Evolutionary conservation across 495 filamentous ascomycete species (phyloP).

Genomic region (Monascus purpureus): DNA sequence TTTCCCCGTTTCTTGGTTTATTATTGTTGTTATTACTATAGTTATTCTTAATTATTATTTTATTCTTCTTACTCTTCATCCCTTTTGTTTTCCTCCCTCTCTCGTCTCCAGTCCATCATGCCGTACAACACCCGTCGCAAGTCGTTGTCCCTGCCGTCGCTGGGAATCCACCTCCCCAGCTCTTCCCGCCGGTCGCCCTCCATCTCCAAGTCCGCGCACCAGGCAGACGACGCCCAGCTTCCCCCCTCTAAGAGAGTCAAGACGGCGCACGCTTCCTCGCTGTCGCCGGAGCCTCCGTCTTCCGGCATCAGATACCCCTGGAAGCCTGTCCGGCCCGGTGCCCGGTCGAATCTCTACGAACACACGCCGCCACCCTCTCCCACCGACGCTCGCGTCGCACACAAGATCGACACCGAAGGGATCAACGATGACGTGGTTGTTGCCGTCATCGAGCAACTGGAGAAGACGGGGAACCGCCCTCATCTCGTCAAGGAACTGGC

Average conservation of each 20-base stretch:
- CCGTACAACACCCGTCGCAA: slow-evolving; percentile 98
- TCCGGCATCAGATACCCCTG: slow-evolving; percentile 18
- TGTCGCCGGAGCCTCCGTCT: slow-evolving; percentile 35
- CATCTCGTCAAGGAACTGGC: slow-evolving; percentile 93
- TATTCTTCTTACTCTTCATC: slow-evolving; percentile 3
- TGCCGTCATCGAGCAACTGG: slow-evolving; percentile 78
- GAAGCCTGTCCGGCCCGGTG: slow-evolving; percentile 31
- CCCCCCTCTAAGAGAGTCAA: slow-evolving; percentile 77
- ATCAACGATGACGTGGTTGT: slow-evolving; percentile 94
- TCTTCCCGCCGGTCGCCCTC: slow-evolving; percentile 60
- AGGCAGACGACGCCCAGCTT: slow-evolving; percentile 35
- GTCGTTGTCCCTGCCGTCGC: slow-evolving; percentile 81
- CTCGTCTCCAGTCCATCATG: slow-evolving; percentile 38
- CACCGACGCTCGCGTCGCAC: slow-evolving; percentile 31
- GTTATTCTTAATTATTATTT: slow-evolving; percentile 4
- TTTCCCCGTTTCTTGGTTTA: slow-evolving; percentile 8
- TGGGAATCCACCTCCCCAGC: slow-evolving; percentile 84
- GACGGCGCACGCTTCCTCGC: slow-evolving; percentile 52
- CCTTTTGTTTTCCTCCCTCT: slow-evolving; percentile 4
- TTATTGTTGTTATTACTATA: slow-evolving; percentile 10
- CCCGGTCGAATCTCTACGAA: slow-evolving; percentile 39
- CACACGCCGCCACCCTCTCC: slow-evolving; percentile 85
- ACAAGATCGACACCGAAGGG: slow-evolving; percentile 71
- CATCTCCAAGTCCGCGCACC: slow-evolving; percentile 35
- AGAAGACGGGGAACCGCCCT: slow-evolving; percentile 83